These are phyloP conservation scores for Trichoderma koningiopsis DNA, from an alignment of 2,329 filamentous ascomycete genomes.

Conservation along the genomic window DNA sequence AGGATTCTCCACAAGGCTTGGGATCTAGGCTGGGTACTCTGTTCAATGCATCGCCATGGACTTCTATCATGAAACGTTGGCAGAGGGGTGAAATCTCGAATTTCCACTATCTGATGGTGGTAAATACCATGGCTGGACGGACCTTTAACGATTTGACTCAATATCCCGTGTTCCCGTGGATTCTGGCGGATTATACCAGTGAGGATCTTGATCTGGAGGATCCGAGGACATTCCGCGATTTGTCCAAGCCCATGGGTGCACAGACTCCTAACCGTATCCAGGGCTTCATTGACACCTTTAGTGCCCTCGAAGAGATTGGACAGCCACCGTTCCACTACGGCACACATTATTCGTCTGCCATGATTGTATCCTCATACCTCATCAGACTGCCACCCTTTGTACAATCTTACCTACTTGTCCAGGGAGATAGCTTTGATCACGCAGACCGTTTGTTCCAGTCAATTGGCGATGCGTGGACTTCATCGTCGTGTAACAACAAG, in stretches of 20 bases:
- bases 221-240: conserved; percentile 81
- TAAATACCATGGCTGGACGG: conserved; percentile 94
- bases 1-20: conserved; percentile 64
- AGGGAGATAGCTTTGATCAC: conserved; percentile 96
- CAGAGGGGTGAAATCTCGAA: conserved; percentile 94
- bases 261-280: conserved; percentile 75
- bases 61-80: conserved; percentile 87
- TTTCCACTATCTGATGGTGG: conserved; percentile 97
- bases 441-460: conserved; percentile 95
- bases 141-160: conserved; percentile 98
- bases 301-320: conserved; percentile 86
- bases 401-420: conserved; percentile 88
- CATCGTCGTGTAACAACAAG: conserved; percentile 85
- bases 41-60: conserved; percentile 80
- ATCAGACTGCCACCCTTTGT: conserved; percentile 96
- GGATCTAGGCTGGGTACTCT: conserved; percentile 90
- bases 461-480: conserved; percentile 86
- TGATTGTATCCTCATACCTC: conserved; percentile 96
- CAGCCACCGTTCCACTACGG: conserved; percentile 96
- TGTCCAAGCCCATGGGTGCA: conserved; percentile 95
- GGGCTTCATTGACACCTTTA: conserved; percentile 82
- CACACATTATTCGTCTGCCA: conserved; percentile 97
- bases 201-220: conserved; percentile 86
- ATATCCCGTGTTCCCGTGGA: conserved; percentile 97
- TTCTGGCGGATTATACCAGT: conserved; percentile 92